Evolutionary conservation across 345 rosid genomes (phyloP), one percentile per base, ranked within the genome.

Genomic region (Salix arbutifolia): DNA sequence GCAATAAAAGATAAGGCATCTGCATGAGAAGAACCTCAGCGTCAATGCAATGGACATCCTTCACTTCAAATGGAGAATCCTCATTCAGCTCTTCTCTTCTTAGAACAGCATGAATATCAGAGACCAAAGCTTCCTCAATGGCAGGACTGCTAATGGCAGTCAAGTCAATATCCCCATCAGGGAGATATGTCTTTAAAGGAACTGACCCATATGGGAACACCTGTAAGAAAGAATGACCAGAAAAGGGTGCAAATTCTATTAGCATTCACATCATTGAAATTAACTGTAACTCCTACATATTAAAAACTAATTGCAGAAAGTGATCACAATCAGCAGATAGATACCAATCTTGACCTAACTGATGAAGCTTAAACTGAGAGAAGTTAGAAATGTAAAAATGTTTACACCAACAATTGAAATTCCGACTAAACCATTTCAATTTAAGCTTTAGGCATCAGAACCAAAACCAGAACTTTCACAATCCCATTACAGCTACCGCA

Each of bases 121-220:
- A 77, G 33, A 86, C 91, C 77, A 89, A 81, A 62, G 84, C 83
- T 42, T 90, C 97, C 81, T 88, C 99, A 79, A 70, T 9, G 62
- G 61, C 26, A 40, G 70, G 70, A 46, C 44, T 65, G 70, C 60
- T 17, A 74, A 74, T 74, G 60, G 85, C 88, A 19, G 97, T 94
- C 83, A 94, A 83, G 84, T 94, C 98, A 38, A 94, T 92, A 86
- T 94, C 98, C 65, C 98, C 98, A 67, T 94, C 98, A 4, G 97
- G 97, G 53, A 94, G 93, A 84, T 90, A 94, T 0, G 97, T 88
- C 84, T 91, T 92, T 53, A 94, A 65, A 16, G 97, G 97, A 75
- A 94, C 82, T 30, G 82, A 79, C 58, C 82, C 82, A 44, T 56
- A 79, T 42, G 82, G 79, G 60, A 88, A 89, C 44, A 90, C 91